Evolutionary conservation across 2,329 filamentous ascomycete genomes (phyloP).

Genomic region (Penicillium aurantiogriseum): DNA sequence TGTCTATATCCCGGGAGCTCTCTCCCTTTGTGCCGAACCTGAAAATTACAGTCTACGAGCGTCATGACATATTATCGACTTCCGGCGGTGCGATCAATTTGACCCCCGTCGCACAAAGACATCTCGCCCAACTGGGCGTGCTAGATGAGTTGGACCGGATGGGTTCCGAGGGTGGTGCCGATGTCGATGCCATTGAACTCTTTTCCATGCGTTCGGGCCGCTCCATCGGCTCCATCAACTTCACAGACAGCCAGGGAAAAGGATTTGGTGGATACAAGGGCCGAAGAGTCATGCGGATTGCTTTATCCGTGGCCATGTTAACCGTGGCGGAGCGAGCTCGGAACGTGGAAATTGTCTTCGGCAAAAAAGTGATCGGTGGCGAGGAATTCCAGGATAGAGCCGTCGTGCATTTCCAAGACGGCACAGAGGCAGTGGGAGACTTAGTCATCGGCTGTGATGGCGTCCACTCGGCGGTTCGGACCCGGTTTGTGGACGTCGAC

Average conservation of each 20-base stretch:
- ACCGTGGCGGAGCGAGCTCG: constrained; percentile 35
- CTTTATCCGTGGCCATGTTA: constrained; percentile 44
- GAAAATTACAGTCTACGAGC: constrained; percentile 42
- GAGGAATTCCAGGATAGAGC: constrained; percentile 35
- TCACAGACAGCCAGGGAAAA: constrained; percentile 36
- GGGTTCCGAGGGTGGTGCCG: constrained; percentile 40
- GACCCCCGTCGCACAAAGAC: constrained; percentile 45
- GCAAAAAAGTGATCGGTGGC: constrained; percentile 41
- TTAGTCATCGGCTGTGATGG: constrained; percentile 44
- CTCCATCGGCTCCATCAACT: constrained; percentile 40
- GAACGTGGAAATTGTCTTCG: constrained; percentile 43
- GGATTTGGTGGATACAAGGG: constrained; percentile 44
- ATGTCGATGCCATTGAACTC: constrained; percentile 43
- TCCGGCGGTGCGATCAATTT: constrained; percentile 47
- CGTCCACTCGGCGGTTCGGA: constrained; percentile 41
- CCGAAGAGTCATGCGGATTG: constrained; percentile 43
- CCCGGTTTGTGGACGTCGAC: constrained; percentile 37
- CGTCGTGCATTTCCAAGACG: constrained; percentile 41
- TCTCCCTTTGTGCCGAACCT: constrained; percentile 34
- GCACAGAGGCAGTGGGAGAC: constrained; percentile 33
- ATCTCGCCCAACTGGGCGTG: constrained; percentile 44
- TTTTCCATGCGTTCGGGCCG: constrained; percentile 43
- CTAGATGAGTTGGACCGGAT: constrained; percentile 39
- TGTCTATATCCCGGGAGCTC: constrained; percentile 35
- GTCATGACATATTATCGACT: constrained; percentile 42